Evolutionary conservation across 768 basidiomycete genomes (phyloP).

Genomic region (Trametes cingulata): DNA sequence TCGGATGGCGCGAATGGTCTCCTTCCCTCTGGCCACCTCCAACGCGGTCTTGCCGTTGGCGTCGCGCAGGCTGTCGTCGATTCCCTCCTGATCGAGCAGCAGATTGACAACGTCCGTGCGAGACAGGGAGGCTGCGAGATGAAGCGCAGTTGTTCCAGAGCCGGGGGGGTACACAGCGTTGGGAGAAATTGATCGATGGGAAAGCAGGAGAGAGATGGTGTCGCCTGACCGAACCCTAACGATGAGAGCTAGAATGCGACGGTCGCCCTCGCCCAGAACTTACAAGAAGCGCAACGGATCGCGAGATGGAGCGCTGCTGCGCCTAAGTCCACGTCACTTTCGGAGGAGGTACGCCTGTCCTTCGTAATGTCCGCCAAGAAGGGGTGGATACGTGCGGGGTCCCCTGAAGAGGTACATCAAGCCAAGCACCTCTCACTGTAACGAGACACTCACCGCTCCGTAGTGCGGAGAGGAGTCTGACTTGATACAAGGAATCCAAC

Average conservation of each 20-base stretch:
- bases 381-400: slow-evolving; percentile 77
- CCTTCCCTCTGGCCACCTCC: slow-evolving; percentile 73
- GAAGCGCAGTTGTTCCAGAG: slow-evolving; percentile 71
- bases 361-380: slow-evolving; percentile 77
- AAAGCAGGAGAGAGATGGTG: slow-evolving; percentile 67
- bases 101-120: slow-evolving; percentile 71
- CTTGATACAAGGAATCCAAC: slow-evolving; percentile 42
- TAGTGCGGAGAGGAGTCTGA: slow-evolving; percentile 42
- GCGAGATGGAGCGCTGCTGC: slow-evolving; percentile 81
- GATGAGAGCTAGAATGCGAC: slow-evolving; percentile 2
- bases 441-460: slow-evolving; percentile 36
- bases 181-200: slow-evolving; percentile 75
- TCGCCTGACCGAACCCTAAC: slow-evolving; percentile 44
- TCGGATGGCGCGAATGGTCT: slow-evolving; percentile 64
- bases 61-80: slow-evolving; percentile 80
- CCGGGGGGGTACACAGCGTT: slow-evolving; percentile 74
- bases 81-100: slow-evolving; percentile 74
- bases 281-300: slow-evolving; percentile 77
- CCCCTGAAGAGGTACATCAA: slow-evolving; percentile 46
- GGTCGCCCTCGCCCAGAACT: slow-evolving; percentile 26
- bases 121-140: slow-evolving; percentile 73
- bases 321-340: slow-evolving; percentile 58
- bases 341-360: slow-evolving; percentile 53
- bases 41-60: slow-evolving; percentile 61
- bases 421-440: neutral